Evolutionary conservation across 352 stramenopile species (phyloP), one percentile per base, ranked within the genome.

Genomic region (Globisporangium echinulatum): DNA sequence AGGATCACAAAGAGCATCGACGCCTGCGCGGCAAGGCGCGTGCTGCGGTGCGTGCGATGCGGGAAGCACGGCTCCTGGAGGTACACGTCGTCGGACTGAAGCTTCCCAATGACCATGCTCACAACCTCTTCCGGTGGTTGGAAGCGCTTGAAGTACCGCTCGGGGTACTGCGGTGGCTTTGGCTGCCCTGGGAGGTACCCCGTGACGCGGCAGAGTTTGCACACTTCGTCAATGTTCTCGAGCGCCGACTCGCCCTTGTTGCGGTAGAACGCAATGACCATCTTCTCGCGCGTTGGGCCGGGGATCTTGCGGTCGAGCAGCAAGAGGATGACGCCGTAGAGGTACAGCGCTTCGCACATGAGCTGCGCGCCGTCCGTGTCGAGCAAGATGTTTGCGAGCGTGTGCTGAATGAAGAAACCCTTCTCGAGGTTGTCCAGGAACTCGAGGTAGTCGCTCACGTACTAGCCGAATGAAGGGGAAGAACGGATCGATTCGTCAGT

Each of bases 371-470:
- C 95, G 52, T 98, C 92, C 3, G 79, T 87, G 62, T 98, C 92
- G n/a, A 97, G 72, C 33, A 98, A 65, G 38, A 98, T 96, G 58
- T 92, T 96, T 47, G 97, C 92, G 42, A 98, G 72, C 17, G 93
- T 97, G 70, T 98, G 91, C 62, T 97, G 91, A 66, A 98, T 98
- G 67, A 97, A 98, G 63, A 96, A 98, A 0, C 95, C 95, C 49
- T 88, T 88, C 60, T 93, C 84, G 46, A 98, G 71, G 67, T 98
- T 88, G 59, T 94, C 78, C 40, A 96, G 69, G 67, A 98, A 98
- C 66, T 92, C 74, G 64, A 95, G 76, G 61, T 98, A 92, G 66
- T 98, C 90, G 60, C 75, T 83, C 44, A 97, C 78, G 68, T 98
- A 98, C 79, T 96, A 48, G 78, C 55, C 42, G 51, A 60, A 1